A percentile compares a stretch with the other conserved stretches of the same genome.
phyloP scores from a whole-genome alignment of 2,329 filamentous ascomycete genomes.

The Beauveria asiatica region DNA sequence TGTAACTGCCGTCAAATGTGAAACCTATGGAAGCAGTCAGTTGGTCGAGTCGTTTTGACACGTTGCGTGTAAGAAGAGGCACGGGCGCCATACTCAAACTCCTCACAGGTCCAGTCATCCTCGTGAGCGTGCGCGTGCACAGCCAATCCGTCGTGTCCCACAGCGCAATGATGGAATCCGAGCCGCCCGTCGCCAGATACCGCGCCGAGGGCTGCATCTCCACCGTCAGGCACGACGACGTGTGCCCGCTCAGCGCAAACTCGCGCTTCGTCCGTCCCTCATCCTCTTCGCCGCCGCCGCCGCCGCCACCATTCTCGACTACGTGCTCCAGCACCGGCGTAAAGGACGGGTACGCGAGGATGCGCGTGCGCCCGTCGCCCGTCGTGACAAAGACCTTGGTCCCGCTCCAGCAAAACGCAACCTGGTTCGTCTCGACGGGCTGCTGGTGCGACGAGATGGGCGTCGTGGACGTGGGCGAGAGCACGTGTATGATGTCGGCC shows the following conservation, averaged over 20 bases:
- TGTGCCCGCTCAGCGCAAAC: constrained; percentile 63
- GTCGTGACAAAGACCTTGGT: constrained; percentile 63
- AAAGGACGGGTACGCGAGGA: constrained; percentile 59
- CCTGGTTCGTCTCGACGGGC: constrained; percentile 58
- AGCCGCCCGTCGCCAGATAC: constrained; percentile 66
- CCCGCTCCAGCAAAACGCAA: constrained; percentile 66
- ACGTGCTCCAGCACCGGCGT: constrained; percentile 44
- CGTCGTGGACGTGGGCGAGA: constrained; percentile 51
- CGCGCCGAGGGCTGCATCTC: constrained; percentile 63
- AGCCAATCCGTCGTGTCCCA: constrained; percentile 76
- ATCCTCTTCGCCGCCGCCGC: constrained; percentile 20
- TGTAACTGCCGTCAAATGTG: constrained; percentile 67
- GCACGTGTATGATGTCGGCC: constrained; percentile 53
- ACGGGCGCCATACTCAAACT: constrained; percentile 45
- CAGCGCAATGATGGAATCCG: constrained; percentile 65
- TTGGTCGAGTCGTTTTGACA: neutral
- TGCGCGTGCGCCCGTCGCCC: constrained; percentile 60
- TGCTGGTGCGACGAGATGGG: constrained; percentile 53
- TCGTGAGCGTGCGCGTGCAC: constrained; percentile 61
- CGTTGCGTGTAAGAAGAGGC: neutral
- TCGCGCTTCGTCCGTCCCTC: constrained; percentile 26
- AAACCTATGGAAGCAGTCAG: constrained; percentile 44
- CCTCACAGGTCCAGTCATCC: constrained; percentile 60
- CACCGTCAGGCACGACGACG: constrained; percentile 59
- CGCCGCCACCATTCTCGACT: constrained; percentile 16